Evolutionary conservation across 2,329 filamentous ascomycete species (phyloP), one percentile per base, ranked within the genome.

Genomic region (Colletotrichum eremochloae): DNA sequence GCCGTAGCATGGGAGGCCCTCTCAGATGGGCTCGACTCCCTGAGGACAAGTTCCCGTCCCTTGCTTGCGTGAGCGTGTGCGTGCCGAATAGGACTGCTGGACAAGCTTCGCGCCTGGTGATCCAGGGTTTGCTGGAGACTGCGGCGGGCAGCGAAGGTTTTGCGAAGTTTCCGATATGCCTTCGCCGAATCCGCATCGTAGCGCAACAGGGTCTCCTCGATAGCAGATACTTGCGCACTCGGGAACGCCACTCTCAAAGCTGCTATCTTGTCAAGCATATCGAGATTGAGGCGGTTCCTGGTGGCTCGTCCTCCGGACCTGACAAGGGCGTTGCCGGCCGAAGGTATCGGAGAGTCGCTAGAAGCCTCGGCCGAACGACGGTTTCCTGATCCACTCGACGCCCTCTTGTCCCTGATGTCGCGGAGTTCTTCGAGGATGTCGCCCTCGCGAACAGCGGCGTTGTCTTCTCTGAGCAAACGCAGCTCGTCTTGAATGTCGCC

Each of bases 191-290:
- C 77, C 14, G 80, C 78, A 7, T 77, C 63, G 29, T 80, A 78
- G n/a, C 75, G 78, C 7, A 76, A 72, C 3, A 86, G 75, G 1
- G 83, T 76, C 8, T 78, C 76, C 63, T 85, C 79, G 63, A 83
- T 83, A 9, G 79, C 74, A 3, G 78, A 75, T 8, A 79, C 74
- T 1, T 82, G 77, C 11, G 80, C 82, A 8, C 77, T 75, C 2
- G 86, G 86, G 55, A 87, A 89, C 0, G 86, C 85, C 20, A 78
- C 76, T 55, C 79, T 81, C 2, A 87, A 75, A n/a, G 81, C 79
- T 5, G 77, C 76, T 31, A 81, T 76, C 40, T 80, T 81, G 44
- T 85, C 81, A 0, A 81, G 64, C 52, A 68, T 68, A 29, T 75
- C 65, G 71, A 73, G 29, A 36, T 72, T 60, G 31, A 55, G n/a